These are phyloP conservation scores for Cladorrhinum sp. DNA, from an alignment of 2,329 filamentous ascomycete genomes.

Conservation along the genomic window DNA sequence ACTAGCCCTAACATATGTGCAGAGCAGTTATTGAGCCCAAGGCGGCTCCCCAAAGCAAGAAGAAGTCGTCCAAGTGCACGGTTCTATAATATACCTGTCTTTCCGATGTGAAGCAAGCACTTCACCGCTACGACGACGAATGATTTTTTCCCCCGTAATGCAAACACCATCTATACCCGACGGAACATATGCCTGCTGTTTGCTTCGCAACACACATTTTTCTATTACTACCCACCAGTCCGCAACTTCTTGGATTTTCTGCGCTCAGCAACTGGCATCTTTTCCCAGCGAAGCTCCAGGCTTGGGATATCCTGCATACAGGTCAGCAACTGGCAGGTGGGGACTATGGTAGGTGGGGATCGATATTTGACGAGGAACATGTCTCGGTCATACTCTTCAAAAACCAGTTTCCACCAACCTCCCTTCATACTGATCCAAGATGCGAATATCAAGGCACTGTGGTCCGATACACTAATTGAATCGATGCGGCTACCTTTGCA, in stretches of 20 bases:
- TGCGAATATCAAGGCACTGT: not conserved
- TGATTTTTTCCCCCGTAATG: constrained; percentile 16
- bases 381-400: not conserved
- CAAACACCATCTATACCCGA: constrained; percentile 26
- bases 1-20: constrained; percentile 20
- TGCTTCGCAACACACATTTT: constrained; percentile 7
- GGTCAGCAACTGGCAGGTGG: not conserved
- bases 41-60: constrained; percentile 48
- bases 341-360: not conserved
- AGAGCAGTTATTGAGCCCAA: constrained; percentile 71
- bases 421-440: not conserved
- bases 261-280: not conserved
- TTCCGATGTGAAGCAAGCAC: not conserved
- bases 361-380: not conserved
- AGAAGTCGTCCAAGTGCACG: constrained; percentile 54
- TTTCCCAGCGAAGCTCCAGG: constrained; percentile 7
- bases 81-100: constrained; percentile 54
- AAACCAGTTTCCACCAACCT: not conserved
- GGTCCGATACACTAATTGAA: not conserved
- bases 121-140: constrained; percentile 14
- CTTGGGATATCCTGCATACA: constrained; percentile 1
- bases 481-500: not conserved
- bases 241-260: constrained; percentile 16
- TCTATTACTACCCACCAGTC: not conserved
- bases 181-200: constrained; percentile 18